Conservation (phyloP, 345 rosid species). For the Jatropha curcas region DNA sequence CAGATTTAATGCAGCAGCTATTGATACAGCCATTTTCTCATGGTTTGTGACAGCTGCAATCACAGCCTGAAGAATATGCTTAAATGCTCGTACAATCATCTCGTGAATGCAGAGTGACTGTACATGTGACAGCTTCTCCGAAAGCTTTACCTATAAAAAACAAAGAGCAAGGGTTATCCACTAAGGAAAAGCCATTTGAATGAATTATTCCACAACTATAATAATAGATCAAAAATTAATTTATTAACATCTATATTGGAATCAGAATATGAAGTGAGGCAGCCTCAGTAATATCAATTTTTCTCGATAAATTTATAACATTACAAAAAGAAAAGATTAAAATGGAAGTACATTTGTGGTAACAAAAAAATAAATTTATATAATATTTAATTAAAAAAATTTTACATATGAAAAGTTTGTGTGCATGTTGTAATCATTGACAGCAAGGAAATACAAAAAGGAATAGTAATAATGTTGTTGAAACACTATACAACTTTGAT, state of each 20-base stretch:
- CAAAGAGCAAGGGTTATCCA: constrained; percentile 22
- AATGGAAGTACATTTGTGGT: neutral
- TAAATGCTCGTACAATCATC: constrained; percentile 95
- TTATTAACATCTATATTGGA: neutral
- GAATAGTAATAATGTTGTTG: no score
- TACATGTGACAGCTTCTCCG: constrained; percentile 92
- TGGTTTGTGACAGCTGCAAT: constrained; percentile 64
- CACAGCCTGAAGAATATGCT: constrained; percentile 87
- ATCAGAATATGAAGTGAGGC: neutral
- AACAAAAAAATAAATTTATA: neutral
- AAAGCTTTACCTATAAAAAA: constrained; percentile 76
- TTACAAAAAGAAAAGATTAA: neutral
- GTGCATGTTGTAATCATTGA: neutral
- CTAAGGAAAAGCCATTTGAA: constrained; percentile 8
- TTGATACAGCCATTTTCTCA: constrained; percentile 62
- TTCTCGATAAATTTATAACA: neutral
- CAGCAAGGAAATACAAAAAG: no score
- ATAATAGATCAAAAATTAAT: neutral
- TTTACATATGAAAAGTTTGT: no score
- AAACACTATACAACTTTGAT: neutral
- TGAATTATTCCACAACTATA: neutral
- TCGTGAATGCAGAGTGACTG: constrained; percentile 95
- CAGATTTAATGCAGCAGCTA: constrained; percentile 87
- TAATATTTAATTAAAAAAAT: no score
- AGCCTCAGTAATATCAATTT: neutral